Percentiles rank a stretch among this genome's conserved stretches.
Evolutionary conservation across 2,329 filamentous ascomycete genomes (phyloP).

Genomic region (Aspergillus pseudotamarii): DNA sequence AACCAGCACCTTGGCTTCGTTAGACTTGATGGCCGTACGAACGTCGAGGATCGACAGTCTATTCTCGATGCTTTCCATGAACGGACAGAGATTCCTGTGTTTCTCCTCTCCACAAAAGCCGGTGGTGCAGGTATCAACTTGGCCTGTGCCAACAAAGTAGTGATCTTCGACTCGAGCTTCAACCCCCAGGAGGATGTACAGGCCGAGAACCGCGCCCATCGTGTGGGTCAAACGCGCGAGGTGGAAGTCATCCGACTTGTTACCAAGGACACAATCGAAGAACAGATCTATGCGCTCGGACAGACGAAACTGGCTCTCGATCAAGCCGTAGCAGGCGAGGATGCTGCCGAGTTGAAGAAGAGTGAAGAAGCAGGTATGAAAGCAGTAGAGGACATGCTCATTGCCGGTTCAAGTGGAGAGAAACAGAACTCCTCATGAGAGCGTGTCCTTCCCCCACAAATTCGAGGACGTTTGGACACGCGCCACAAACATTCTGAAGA

Average conservation of each 20-base stretch:
- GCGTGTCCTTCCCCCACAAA: not conserved
- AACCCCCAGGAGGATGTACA: conserved; percentile 99
- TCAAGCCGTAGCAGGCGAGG: conserved; percentile 67
- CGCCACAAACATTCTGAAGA: not conserved
- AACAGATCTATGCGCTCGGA: conserved; percentile 88
- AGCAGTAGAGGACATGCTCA: conserved; percentile 53
- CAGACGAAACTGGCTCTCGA: conserved; percentile 92
- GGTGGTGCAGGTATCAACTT: conserved; percentile 97
- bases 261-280: conserved; percentile 80
- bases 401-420: conserved; percentile 42
- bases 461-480: not conserved
- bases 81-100: conserved; percentile 78
- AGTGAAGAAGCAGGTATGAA: conserved; percentile 54
- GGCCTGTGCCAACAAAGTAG: conserved; percentile 92
- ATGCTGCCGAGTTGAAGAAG: conserved; percentile 54
- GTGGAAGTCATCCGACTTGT: conserved; percentile 90
- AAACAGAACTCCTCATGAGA: conserved; percentile 11
- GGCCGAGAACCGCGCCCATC: conserved; percentile 93
- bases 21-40: conserved; percentile 82
- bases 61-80: conserved; percentile 85
- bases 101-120: conserved; percentile 89
- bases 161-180: conserved; percentile 96
- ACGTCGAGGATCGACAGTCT: conserved; percentile 79
- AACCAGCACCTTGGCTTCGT: conserved; percentile 74
- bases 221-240: conserved; percentile 85